Base-by-base conservation (phyloP, 495 filamentous ascomycete species). In the Xylaria sp. region DNA sequence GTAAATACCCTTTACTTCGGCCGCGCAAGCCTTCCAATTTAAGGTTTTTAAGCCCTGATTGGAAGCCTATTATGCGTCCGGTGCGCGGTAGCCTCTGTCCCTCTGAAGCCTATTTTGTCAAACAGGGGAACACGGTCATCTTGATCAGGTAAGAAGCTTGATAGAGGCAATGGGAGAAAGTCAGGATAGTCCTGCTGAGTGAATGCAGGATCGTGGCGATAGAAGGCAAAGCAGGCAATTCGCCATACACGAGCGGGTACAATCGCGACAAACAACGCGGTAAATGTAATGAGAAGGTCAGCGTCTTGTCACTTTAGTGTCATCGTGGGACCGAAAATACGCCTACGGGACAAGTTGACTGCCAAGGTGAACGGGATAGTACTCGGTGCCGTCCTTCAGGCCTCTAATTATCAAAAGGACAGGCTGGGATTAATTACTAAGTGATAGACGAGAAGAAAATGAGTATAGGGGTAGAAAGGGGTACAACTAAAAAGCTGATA, bases 211-310 rank as follows among this genome's bases (percentile, higher is more conserved):
- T 33, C 17, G 5, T 17, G 14, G 4, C 64, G 35, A 29, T 74
- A 69, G 15, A 69, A 19, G 14, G 37, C 15, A 9, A 74, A 66
- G 44, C 72, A 74, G 8, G 69, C 0, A 0, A 74, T 68, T 59
- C 61, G 58, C 72, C 72, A 74, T 1, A 55, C 24, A 1, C 69
- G 31, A 9, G 69, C 61, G 0, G 37, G 19, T 6, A 71, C 59
- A 31, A 69, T 52, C 0, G 61, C 33, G 29, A 73, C 35, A 62
- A 73, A 73, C 33, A 67, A 71, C 7, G 55, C 57, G 3, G 52
- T 67, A n/a, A 67, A 57, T 8, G 65, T 50, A 44, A 67, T 67
- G 2, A 67, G 15, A 2, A 67, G 19, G 26, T 52, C 21, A 17
- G 65, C 65, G 17, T 55, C 50, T 17, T 67, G n/a, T 9, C 65